phyloP scores from a whole-genome alignment of 2,329 filamentous ascomycete species.

The Fusarium sp. region DNA sequence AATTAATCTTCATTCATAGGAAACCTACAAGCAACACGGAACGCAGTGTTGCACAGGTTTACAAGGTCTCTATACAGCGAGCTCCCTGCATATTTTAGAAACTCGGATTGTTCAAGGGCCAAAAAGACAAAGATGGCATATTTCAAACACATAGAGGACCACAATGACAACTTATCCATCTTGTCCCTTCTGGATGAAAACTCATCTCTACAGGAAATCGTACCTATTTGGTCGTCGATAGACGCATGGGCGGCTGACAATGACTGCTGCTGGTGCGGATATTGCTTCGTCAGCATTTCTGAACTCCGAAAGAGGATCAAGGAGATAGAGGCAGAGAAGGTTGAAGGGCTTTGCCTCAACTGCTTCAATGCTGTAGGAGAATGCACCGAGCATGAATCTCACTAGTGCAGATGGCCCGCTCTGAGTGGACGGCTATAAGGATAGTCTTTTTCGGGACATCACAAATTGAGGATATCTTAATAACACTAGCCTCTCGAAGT shows the following conservation, averaged over 20 bases:
- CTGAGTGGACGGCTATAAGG: no score
- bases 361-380: not conserved
- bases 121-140: not conserved
- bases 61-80: not conserved
- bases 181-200: not conserved
- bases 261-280: rapidly evolving
- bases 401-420: no score
- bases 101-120: not conserved
- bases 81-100: not conserved
- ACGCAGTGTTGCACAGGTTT: rapidly evolving
- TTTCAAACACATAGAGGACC: not conserved
- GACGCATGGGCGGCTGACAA: not conserved
- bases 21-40: not conserved
- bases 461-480: no score
- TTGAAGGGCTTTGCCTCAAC: slow-evolving; percentile 2
- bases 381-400: not conserved
- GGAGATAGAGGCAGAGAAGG: not conserved
- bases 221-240: not conserved
- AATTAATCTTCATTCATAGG: not conserved
- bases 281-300: rapidly evolving
- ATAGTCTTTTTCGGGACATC: no score
- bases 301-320: no score
- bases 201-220: not conserved
- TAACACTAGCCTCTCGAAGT: no score
- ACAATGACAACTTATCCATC: not conserved